These are phyloP conservation scores for Chalaropsis ovoidea DNA, from an alignment of 2,329 filamentous ascomycete species.

Conservation along the genomic window DNA sequence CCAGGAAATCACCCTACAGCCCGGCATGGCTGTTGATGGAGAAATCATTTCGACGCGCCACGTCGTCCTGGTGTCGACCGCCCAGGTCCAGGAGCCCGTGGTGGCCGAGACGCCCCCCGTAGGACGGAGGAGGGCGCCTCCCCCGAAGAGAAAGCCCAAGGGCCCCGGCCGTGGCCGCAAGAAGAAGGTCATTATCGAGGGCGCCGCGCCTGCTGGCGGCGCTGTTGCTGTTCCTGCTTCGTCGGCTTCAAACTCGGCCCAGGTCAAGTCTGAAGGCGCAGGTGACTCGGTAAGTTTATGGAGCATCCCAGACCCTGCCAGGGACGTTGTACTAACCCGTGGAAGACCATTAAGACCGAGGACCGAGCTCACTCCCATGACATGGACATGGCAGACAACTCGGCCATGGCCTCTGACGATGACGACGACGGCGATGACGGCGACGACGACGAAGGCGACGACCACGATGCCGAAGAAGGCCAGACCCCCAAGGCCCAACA, in stretches of 20 bases:
- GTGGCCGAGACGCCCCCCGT: constrained; percentile 34
- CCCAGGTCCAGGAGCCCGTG: constrained; percentile 48
- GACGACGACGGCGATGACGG: constrained; percentile 41
- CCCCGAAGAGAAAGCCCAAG: constrained; percentile 71
- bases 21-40: constrained; percentile 69
- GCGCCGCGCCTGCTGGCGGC: constrained; percentile 32
- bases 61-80: constrained; percentile 46
- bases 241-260: constrained; percentile 28
- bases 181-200: constrained; percentile 53
- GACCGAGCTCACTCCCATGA: constrained; percentile 36
- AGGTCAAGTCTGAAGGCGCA: constrained; percentile 19
- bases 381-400: constrained; percentile 44
- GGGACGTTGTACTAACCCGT: not conserved
- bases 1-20: constrained; percentile 70
- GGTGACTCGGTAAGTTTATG: not conserved
- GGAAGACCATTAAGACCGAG: constrained; percentile 9
- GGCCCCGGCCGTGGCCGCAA: constrained; percentile 60
- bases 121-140: constrained; percentile 55
- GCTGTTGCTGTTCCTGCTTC: constrained; percentile 28
- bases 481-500: constrained; percentile 17
- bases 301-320: not conserved
- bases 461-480: constrained; percentile 38
- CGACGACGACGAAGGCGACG: constrained; percentile 40
- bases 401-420: constrained; percentile 39
- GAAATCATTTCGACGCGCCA: constrained; percentile 58